These are phyloP conservation scores for Knufia petricola DNA, from an alignment of 2,329 filamentous ascomycete genomes.

Conservation along the genomic window DNA sequence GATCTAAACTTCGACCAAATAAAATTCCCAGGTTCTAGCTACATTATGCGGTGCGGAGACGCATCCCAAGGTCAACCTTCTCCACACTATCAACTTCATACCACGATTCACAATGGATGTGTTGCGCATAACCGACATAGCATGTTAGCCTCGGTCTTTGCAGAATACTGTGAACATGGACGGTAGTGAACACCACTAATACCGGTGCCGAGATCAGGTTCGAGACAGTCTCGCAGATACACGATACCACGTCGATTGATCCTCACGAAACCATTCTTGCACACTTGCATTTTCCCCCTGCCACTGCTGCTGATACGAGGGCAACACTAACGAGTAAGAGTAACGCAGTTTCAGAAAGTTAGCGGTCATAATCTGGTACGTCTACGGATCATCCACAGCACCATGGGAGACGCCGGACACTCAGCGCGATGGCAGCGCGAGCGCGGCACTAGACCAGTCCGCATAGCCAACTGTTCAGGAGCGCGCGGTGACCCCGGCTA, in stretches of 20 bases:
- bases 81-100: background rate
- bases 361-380: background rate
- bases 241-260: no score
- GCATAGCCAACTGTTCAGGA: constrained; percentile 30
- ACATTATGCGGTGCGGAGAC: background rate
- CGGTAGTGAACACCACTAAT: background rate
- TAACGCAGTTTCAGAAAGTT: no score
- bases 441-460: constrained; percentile 22
- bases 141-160: background rate
- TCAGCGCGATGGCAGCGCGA: constrained; percentile 4
- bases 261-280: no score
- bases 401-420: constrained; percentile 16
- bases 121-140: background rate
- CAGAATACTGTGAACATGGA: background rate
- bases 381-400: background rate
- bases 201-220: no score
- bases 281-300: no score
- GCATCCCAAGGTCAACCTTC: background rate
- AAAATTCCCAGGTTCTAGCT: background rate
- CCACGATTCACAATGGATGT: background rate
- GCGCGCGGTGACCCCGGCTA: constrained; percentile 28
- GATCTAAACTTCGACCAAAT: no score
- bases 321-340: no score
- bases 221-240: no score
- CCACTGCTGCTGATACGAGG: no score